These are phyloP conservation scores for Chernovozyma sophiae-reginae DNA, from an alignment of 1,139 yeast species.

Conservation along the genomic window DNA sequence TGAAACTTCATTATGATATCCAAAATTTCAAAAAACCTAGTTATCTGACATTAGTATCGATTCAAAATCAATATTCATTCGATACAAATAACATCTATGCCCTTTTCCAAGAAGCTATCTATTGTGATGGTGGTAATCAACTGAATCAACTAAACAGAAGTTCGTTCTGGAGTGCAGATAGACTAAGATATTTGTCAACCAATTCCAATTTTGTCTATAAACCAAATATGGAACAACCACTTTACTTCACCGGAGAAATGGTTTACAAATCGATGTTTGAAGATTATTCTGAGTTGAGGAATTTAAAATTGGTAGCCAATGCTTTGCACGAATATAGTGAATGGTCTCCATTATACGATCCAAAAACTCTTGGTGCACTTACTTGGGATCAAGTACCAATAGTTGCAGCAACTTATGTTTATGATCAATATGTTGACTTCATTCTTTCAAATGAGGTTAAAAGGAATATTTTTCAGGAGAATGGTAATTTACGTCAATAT, in stretches of 20 bases:
- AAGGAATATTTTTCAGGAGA: slow-evolving; percentile 22
- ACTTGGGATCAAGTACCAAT: slow-evolving; percentile 41
- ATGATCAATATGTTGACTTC: slow-evolving; percentile 55
- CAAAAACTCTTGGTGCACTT: slow-evolving; percentile 21
- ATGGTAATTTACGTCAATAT: slow-evolving; percentile 36
- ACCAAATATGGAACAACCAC: slow-evolving; percentile 13
- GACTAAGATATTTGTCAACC: slow-evolving; percentile 27
- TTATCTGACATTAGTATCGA: slow-evolving; percentile 25
- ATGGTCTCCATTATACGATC: slow-evolving; percentile 45
- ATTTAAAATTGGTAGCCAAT: slow-evolving; percentile 37
- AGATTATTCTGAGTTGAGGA: slow-evolving; percentile 42
- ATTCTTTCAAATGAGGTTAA: slow-evolving; percentile 34
- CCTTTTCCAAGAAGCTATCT: slow-evolving; percentile 55
- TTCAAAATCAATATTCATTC: slow-evolving; percentile 36
- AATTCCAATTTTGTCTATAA: slow-evolving; percentile 23
- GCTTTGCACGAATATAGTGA: slow-evolving; percentile 34
- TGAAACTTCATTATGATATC: slow-evolving; percentile 37
- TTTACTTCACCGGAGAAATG: slow-evolving; percentile 59
- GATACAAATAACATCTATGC: slow-evolving; percentile 54
- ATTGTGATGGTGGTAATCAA: slow-evolving; percentile 36
- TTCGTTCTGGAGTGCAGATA: slow-evolving; percentile 49
- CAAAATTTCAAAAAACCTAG: slow-evolving; percentile 29
- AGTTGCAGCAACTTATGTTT: slow-evolving; percentile 46
- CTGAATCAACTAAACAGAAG: slow-evolving; percentile 1
- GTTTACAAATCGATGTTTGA: slow-evolving; percentile 48